Evolutionary conservation across 2,329 filamentous ascomycete species (phyloP), one percentile per base, ranked within the genome.

Genomic region (Colletotrichum liaoningense): DNA sequence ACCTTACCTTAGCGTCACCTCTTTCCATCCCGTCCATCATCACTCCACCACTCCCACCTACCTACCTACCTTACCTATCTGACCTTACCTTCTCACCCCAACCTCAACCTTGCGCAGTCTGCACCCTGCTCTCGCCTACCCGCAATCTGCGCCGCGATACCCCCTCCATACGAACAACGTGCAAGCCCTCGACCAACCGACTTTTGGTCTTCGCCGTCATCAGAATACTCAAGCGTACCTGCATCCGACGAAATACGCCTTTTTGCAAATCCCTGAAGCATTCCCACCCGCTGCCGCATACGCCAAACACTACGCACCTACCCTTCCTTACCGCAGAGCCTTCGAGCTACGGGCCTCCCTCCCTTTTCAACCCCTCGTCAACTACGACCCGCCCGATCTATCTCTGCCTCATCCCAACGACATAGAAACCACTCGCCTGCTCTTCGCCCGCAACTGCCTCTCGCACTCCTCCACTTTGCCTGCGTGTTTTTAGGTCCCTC

Each of bases 401-500:
- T 22, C 62, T 63, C 19, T 54, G 52, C 30, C 62, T 63, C 19
- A 64, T 54, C 46, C 52, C 63, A 65, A 55, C 38, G 33, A 57
- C 38, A 22, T 22, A 55, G 52, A 65, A 65, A 46, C 12, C 52
- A 19, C 28, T 52, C 30, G 54, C 19, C 46, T 22, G 19, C 11
- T 35, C 58, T 35, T 35, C 57, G 54, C 46, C 42, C 38, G 56
- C 69, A 67, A 59, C 42, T 46, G 58, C 67, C 67, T 28, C 67
- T 70, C 67, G 65, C 55, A 60, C 38, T 42, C 55, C 28, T n/a
- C 55, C 55, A 30, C 42, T 14, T 54, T 52, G 42, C 63, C 54
- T 72, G 67, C 58, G 68, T 72, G 63, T 52, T 72, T 67, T 60
- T 63, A 65, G 38, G 16, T 42, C 16, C 59, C 9, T 63, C 38